Conservation (phyloP, 2,329 filamentous ascomycete species). For the Xylaria sp. region DNA sequence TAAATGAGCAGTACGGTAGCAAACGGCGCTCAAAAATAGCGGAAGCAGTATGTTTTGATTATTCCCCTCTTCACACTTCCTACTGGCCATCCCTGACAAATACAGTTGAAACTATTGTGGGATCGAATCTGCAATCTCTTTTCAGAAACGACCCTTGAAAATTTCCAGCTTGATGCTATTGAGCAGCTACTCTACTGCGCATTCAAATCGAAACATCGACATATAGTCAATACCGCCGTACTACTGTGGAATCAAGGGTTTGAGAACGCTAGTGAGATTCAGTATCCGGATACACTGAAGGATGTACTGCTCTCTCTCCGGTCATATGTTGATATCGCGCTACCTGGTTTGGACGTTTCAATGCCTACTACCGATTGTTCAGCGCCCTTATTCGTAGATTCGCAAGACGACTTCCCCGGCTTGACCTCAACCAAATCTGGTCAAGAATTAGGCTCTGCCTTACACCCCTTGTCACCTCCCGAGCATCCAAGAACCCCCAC, state of each 20-base stretch:
- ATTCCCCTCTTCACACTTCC: not conserved
- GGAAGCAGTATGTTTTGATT: conserved; percentile 56
- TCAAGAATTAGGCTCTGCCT: conserved; percentile 27
- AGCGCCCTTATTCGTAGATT: conserved; percentile 57
- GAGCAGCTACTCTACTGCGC: conserved; percentile 65
- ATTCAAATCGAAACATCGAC: conserved; percentile 66
- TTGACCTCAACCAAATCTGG: conserved; percentile 40
- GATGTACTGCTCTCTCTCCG: conserved; percentile 69
- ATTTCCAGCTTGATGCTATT: conserved; percentile 61
- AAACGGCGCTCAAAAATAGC: conserved; percentile 54
- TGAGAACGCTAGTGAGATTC: conserved; percentile 65
- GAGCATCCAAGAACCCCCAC: conserved; percentile 48
- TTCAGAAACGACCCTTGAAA: conserved; percentile 49
- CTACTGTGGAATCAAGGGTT: conserved; percentile 77
- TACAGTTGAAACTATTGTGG: conserved; percentile 64
- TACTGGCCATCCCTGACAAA: conserved; percentile 21
- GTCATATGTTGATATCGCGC: conserved; percentile 59
- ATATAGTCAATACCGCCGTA: conserved; percentile 61
- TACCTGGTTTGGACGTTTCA: conserved; percentile 56
- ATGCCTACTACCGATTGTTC: conserved; percentile 54
- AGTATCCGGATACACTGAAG: conserved; percentile 73
- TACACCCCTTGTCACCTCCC: conserved; percentile 39
- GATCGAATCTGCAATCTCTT: conserved; percentile 57
- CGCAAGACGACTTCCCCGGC: conserved; percentile 57
- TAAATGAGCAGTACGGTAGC: conserved; percentile 54